phyloP scores from a whole-genome alignment of 345 rosid genomes.

The Sonneratia caseolaris region DNA sequence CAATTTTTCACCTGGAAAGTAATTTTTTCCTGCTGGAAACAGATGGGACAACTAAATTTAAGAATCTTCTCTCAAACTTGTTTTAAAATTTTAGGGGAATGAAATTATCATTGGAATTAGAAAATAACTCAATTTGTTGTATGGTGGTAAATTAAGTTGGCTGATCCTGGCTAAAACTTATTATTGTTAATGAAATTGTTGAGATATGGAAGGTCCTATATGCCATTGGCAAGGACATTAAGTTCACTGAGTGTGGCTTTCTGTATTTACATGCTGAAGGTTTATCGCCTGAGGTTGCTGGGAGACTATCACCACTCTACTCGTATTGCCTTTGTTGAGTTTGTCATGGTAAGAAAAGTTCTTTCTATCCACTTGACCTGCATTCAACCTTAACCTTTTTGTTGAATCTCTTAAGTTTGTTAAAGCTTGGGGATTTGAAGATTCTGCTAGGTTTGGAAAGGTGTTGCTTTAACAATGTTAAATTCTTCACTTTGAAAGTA shows the following conservation, averaged over 20 bases:
- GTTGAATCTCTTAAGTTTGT: neutral
- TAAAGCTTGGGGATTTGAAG: neutral
- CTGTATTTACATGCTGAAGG: conserved; percentile 16
- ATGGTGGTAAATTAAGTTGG: neutral
- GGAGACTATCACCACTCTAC: conserved; percentile 38
- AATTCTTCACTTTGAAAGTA: neutral
- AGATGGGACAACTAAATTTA: no score
- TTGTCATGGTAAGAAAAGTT: conserved; percentile 19
- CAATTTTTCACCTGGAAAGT: neutral
- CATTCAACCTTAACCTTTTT: neutral
- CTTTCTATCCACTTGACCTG: neutral
- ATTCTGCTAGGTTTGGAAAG: neutral
- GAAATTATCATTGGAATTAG: neutral
- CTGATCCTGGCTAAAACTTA: neutral
- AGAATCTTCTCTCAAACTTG: neutral
- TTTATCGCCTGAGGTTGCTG: conserved; percentile 34
- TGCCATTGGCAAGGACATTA: neutral
- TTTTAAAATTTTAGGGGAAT: neutral
- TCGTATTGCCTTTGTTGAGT: conserved; percentile 39
- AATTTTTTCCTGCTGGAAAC: neutral
- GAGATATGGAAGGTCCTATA: neutral
- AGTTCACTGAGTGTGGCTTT: neutral
- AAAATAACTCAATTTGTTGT: neutral
- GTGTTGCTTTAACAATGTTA: neutral
- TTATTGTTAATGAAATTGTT: neutral